Conservation (phyloP, 768 basidiomycete species). For the Tephrocybe sp. region DNA sequence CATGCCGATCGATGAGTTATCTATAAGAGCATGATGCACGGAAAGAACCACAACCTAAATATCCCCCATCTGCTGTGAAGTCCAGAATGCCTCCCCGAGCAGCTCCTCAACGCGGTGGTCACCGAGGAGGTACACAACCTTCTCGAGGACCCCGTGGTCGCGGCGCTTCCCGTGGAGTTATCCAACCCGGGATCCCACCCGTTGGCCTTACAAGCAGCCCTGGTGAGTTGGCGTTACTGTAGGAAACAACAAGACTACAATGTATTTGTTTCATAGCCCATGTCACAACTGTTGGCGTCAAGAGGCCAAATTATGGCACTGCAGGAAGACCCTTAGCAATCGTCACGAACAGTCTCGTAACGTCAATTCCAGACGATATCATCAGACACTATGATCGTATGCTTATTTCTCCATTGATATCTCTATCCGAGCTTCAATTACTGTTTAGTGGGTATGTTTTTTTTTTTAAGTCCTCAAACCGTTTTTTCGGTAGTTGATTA, state of each 20-base stretch:
- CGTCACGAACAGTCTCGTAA: constrained; percentile 19
- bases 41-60: too few species aligned
- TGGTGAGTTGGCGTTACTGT: constrained; percentile 25
- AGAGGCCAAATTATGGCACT: constrained; percentile 32
- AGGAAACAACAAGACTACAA: constrained; percentile 5
- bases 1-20: too few species aligned
- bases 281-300: constrained; percentile 30
- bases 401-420: not conserved
- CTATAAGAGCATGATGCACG: too few species aligned
- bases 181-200: constrained; percentile 9
- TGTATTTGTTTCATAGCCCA: constrained; percentile 9
- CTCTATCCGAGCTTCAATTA: not conserved
- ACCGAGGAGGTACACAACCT: constrained; percentile 20
- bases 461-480: not conserved
- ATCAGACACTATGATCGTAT: constrained; percentile 25
- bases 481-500: not conserved
- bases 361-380: constrained; percentile 12
- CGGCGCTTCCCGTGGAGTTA: constrained; percentile 30
- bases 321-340: constrained; percentile 27
- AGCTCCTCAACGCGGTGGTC: constrained; percentile 12
- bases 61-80: constrained; percentile 7
- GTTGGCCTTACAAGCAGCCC: constrained; percentile 29
- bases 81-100: constrained; percentile 19
- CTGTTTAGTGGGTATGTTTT: constrained; percentile 18
- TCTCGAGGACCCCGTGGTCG: constrained; percentile 21